Evolutionary conservation across 495 filamentous ascomycete species (phyloP), one percentile per base, ranked within the genome.

Genomic region (Neurospora sp.): DNA sequence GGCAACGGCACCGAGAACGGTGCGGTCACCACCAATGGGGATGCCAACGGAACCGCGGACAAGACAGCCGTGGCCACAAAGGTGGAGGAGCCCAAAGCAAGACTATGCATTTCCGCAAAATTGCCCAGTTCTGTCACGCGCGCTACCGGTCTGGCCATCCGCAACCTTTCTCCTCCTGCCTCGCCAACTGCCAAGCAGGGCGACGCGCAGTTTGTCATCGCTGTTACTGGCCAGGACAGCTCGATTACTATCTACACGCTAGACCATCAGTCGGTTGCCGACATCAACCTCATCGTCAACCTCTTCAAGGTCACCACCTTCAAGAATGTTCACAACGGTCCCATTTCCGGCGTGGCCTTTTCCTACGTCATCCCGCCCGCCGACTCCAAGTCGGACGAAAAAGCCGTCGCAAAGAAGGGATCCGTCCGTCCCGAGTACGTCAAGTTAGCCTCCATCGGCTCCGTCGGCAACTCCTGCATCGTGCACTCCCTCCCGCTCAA

Each of bases 261-360:
- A 44, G 90, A 96, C 40, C 85, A 86, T 38, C 83, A 85, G 72
- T 75, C 80, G 41, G 76, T 83, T 37, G 79, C 75, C 46, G 79
- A 76, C 39, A 78, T 87, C 71, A 85, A 88, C 54, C 89, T 88
- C 44, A 81, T 91, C 49, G 73, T 84, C 42, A 84, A 87, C 40
- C 86, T 96, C 76, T 84, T 84, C 72, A 81, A 85, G 0, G 91
- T 93, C 80, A 85, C 87, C 16, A 89, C 88, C 39, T 82, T 96
- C 72, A 88, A 87, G 72, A 84, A 90, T 27, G 94, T 94, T 18
- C 96, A 98, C 80, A 89, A 92, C 2, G 88, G 91, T 69, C 91
- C 93, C 74, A 96, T 98, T 80, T 98, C 95, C 5, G 92, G 91
- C 75, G 85, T 97, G 70, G 85, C 87, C 72, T 95, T 97, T 80